Conservation (phyloP, 108 stramenopile species). For the Cyclotella kingstonii region DNA sequence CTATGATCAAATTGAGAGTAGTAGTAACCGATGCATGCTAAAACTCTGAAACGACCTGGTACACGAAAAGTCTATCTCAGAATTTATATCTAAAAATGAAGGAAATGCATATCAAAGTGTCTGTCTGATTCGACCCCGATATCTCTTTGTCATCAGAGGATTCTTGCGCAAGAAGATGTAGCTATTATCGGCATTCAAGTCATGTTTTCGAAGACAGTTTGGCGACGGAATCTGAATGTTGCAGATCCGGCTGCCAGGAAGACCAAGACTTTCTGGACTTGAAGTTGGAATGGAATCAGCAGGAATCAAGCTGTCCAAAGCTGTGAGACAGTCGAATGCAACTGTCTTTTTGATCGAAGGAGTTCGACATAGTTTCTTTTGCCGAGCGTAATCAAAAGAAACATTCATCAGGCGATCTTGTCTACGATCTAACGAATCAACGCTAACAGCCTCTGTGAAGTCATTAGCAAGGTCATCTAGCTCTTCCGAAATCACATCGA, state of each 20-base stretch:
- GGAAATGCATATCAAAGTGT: too few species aligned
- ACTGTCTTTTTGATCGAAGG: constrained; percentile 12
- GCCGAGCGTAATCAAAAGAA: neutral
- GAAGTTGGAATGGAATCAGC: neutral
- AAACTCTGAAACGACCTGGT: too few species aligned
- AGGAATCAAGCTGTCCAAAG: neutral
- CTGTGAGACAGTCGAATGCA: constrained; percentile 1
- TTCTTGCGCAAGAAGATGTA: neutral
- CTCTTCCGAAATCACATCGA: constrained; percentile 9
- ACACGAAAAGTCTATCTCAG: too few species aligned
- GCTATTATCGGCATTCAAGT: constrained; percentile 2
- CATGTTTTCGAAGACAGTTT: neutral
- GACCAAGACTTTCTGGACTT: neutral
- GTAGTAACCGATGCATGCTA: too few species aligned
- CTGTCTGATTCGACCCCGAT: constrained; percentile 1
- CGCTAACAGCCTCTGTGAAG: constrained; percentile 1
- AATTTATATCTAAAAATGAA: too few species aligned
- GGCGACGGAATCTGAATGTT: neutral
- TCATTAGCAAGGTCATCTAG: constrained; percentile 18
- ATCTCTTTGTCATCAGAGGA: constrained; percentile 5
- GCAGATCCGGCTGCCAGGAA: neutral
- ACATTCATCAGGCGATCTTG: neutral
- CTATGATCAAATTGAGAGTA: too few species aligned
- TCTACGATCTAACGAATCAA: neutral
- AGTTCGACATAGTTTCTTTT: neutral